Evolutionary conservation across 768 basidiomycete species (phyloP).

Genomic region (Psilocybe cyanescens): DNA sequence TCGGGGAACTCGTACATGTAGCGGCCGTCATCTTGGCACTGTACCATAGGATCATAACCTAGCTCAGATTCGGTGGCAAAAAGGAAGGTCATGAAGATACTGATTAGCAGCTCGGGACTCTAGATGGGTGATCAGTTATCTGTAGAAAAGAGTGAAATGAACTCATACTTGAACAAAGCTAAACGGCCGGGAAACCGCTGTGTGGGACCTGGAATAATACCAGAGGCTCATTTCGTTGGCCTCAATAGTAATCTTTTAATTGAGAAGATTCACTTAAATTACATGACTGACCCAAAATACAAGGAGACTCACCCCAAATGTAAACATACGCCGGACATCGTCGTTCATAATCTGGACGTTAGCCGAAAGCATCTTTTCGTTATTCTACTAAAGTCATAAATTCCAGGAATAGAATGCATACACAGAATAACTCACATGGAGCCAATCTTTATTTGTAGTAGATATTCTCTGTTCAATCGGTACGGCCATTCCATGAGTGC

Average conservation of each 20-base stretch:
- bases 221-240: not conserved
- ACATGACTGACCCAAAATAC: too few relatives aligned
- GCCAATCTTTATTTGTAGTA: not conserved
- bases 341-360: slow-evolving; percentile 1
- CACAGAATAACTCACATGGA: not conserved
- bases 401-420: too few relatives aligned
- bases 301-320: not conserved
- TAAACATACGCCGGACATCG: not conserved
- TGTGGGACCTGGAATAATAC: slow-evolving; percentile 1
- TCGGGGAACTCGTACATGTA: slow-evolving; percentile 13
- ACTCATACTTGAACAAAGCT: not conserved
- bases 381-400: not conserved
- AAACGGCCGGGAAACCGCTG: not conserved
- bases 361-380: not conserved
- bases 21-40: not conserved
- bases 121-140: too few relatives aligned
- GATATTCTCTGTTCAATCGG: not conserved
- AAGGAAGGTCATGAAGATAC: not conserved
- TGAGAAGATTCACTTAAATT: not conserved
- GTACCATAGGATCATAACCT: slow-evolving; percentile 10
- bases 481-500: not conserved
- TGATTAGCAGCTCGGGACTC: not conserved
- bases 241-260: not conserved
- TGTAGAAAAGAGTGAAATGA: too few relatives aligned
- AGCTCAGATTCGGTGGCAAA: not conserved